These are phyloP conservation scores for Saposhnikovia divaricata DNA, from an alignment of 129 eudicot species.

Conservation along the genomic window DNA sequence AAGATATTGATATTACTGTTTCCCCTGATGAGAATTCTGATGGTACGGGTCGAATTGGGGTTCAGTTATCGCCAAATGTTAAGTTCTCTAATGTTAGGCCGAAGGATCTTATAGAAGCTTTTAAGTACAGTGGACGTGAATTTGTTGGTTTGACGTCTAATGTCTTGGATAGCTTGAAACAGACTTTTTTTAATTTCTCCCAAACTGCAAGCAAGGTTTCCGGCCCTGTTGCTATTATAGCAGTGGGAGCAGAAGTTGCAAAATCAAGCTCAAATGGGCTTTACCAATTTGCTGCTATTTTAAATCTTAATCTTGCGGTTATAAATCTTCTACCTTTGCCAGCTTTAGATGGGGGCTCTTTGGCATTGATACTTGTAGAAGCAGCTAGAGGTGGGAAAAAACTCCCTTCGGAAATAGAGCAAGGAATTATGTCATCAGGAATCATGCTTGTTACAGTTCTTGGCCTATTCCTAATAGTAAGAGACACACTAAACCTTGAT, in stretches of 20 bases:
- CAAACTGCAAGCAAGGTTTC: slow-evolving; percentile 81
- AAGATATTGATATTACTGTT: slow-evolving; percentile 44
- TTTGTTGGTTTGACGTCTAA: slow-evolving; percentile 71
- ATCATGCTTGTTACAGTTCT: slow-evolving; percentile 59
- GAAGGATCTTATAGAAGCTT: slow-evolving; percentile 46
- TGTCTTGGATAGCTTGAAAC: slow-evolving; percentile 77
- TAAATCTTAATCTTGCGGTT: slow-evolving; percentile 88
- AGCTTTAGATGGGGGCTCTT: slow-evolving; percentile 82
- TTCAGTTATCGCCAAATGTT: slow-evolving; percentile 67
- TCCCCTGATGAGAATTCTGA: slow-evolving; percentile 74
- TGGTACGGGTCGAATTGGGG: slow-evolving; percentile 83
- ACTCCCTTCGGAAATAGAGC: slow-evolving; percentile 74
- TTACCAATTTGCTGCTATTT: slow-evolving; percentile 82
- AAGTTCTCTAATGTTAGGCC: slow-evolving; percentile 61
- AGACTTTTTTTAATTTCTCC: slow-evolving; percentile 68
- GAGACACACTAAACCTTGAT: slow-evolving; percentile 83
- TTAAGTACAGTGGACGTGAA: slow-evolving; percentile 61
- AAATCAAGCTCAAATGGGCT: slow-evolving; percentile 68
- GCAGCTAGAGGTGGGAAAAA: slow-evolving; percentile 71
- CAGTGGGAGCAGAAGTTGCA: slow-evolving; percentile 95
- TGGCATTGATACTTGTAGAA: slow-evolving; percentile 76
- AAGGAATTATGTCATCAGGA: slow-evolving; percentile 91
- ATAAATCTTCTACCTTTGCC: slow-evolving; percentile 89
- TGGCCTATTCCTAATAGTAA: slow-evolving; percentile 66
- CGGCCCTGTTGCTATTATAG: slow-evolving; percentile 90